Evolutionary conservation across 2,329 filamentous ascomycete genomes (phyloP).

Genomic region (Ophiostoma sp.): DNA sequence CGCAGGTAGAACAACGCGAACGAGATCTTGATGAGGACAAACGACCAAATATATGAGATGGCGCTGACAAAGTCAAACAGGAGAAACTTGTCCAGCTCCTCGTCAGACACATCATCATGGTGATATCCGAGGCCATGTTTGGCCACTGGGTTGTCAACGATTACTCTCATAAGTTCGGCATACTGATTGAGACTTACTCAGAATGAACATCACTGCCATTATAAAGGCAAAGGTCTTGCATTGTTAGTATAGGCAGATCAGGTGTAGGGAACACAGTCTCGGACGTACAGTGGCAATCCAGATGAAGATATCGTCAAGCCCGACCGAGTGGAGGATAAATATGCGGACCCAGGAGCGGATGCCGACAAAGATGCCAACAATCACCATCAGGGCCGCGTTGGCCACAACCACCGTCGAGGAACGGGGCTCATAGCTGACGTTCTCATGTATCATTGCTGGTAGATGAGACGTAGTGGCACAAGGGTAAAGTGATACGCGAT

Average conservation of each 20-base stretch:
- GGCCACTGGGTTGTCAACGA: neutral
- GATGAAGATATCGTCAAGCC: conserved; percentile 16
- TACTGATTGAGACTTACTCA: neutral
- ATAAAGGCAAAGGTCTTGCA: neutral
- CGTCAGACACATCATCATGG: neutral
- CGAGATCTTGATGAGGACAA: conserved; percentile 19
- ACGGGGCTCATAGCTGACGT: neutral
- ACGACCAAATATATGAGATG: conserved; percentile 17
- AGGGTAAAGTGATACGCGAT: too few species aligned
- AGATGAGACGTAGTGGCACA: too few species aligned
- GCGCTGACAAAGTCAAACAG: conserved; percentile 16
- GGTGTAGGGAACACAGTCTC: neutral
- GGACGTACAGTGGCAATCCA: neutral
- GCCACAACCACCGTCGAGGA: neutral
- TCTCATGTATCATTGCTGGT: neutral
- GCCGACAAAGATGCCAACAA: conserved; percentile 7
- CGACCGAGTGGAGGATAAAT: conserved; percentile 6
- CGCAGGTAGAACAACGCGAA: conserved; percentile 19
- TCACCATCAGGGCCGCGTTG: conserved; percentile 3
- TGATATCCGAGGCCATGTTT: neutral
- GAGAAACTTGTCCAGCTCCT: neutral
- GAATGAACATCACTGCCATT: neutral
- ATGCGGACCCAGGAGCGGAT: conserved; percentile 15
- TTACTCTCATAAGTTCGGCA: too few species aligned
- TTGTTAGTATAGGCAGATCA: neutral